These are phyloP conservation scores for Pelomyxa schiedti DNA, from an alignment of 78 protist genomes.

Conservation along the genomic window DNA sequence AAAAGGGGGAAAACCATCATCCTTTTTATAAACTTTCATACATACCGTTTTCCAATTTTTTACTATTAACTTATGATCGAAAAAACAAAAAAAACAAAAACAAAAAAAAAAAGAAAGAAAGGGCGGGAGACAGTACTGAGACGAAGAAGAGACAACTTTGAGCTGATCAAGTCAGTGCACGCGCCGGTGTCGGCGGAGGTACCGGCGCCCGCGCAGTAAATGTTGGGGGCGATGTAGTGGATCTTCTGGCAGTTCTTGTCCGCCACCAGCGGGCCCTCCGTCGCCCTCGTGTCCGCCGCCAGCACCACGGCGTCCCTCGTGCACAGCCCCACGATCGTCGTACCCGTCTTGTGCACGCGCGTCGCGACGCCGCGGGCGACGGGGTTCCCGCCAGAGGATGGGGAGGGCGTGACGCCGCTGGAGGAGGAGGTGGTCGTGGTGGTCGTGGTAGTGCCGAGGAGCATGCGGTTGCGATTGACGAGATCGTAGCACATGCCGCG, in stretches of 20 bases:
- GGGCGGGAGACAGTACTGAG: background rate
- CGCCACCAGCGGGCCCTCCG: slow-evolving; percentile 91
- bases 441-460: too few relatives aligned
- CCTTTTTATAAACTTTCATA: too few relatives aligned
- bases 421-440: too few relatives aligned
- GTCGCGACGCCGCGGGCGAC: too few relatives aligned
- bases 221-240: slow-evolving; percentile 95
- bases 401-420: too few relatives aligned
- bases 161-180: slow-evolving; percentile 35
- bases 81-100: too few relatives aligned
- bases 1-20: background rate
- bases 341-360: slow-evolving; percentile 91
- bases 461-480: too few relatives aligned
- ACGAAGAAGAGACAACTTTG: slow-evolving; percentile 33
- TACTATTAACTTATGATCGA: too few relatives aligned
- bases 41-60: too few relatives aligned
- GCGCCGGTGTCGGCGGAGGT: slow-evolving; percentile 98
- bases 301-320: slow-evolving; percentile 86
- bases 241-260: slow-evolving; percentile 98
- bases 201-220: slow-evolving; percentile 99
- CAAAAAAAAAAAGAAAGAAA: too few relatives aligned
- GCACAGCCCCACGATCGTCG: slow-evolving; percentile 94
- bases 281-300: slow-evolving; percentile 98
- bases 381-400: too few relatives aligned
- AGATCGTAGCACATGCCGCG: too few relatives aligned